Evolutionary conservation across 169 alveolate genomes (phyloP), one percentile per base, ranked within the genome.

Genomic region (Amoebophrya sp.): DNA sequence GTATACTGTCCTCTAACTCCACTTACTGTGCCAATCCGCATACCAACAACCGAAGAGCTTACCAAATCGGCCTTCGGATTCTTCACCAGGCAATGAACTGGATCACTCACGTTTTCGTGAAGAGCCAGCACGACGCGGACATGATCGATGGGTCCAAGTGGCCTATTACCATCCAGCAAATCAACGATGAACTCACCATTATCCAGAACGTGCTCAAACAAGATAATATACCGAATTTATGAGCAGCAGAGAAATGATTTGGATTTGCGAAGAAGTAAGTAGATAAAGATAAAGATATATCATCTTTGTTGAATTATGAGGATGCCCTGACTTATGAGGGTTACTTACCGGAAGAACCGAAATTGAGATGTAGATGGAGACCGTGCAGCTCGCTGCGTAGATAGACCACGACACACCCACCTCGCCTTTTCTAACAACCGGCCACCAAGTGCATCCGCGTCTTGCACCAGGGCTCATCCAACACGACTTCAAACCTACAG

Each of bases 91-190:
- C 76, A 0, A 89, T 89, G 91, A 89, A 89, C 54, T 89, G 91
- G 91, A 26, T 89, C 54, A 89, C 91, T 14, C 91, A 89, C 53
- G 91, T 41, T 10, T 89, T 89, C 55, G 91, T 89, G 24, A 39
- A 89, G 65, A 24, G 40, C 23, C 41, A 89, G 55, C 41, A 89
- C 91, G 91, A 89, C 53, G 91, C 76, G 26, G 41, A 89, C 53
- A 39, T 40, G 91, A 39, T 89, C 33, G 91, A 89, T 34, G 91
- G 53, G 54, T 23, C 40, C 33, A 41, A 89, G 76, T 89, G 91
- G 91, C 91, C 91, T 18, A 89, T 89, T 0, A 89, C 91, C 91
- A 89, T 89, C 38, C 91, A 89, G 65, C 91, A 89, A 38, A 89
- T 89, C 76, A 89, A 89, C 53, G 91, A 89, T 38, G 91, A 89